These are phyloP conservation scores for Phytophthora boehmeriae DNA, from an alignment of 352 stramenopile genomes.

Conservation along the genomic window DNA sequence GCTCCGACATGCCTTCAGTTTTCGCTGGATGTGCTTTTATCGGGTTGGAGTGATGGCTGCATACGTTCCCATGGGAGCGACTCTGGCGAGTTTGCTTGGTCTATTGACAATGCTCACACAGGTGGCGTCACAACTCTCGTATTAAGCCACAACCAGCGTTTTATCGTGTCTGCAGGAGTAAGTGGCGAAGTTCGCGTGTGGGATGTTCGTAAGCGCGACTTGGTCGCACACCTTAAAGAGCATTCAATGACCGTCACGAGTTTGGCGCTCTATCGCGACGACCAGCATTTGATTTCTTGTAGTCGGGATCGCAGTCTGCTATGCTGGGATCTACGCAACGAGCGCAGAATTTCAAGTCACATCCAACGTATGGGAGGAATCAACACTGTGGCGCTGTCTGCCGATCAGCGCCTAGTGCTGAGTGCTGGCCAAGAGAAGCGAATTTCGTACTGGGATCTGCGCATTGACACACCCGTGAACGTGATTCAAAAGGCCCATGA, in stretches of 20 bases:
- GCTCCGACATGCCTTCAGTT: conserved; percentile 81
- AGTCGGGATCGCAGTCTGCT: conserved; percentile 91
- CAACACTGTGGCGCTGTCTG: conserved; percentile 89
- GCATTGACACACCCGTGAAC: conserved; percentile 83
- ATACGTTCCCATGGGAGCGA: conserved; percentile 90
- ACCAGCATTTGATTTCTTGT: conserved; percentile 90
- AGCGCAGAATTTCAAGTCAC: conserved; percentile 87
- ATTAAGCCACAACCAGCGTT: conserved; percentile 91
- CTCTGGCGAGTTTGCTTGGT: conserved; percentile 84
- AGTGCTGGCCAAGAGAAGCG: conserved; percentile 92
- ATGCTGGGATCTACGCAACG: conserved; percentile 92
- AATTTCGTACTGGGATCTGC: conserved; percentile 93
- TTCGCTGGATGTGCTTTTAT: conserved; percentile 88
- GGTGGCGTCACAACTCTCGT: conserved; percentile 89
- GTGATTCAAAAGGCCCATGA: conserved; percentile 77
- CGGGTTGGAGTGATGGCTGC: conserved; percentile 90
- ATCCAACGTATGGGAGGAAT: conserved; percentile 94
- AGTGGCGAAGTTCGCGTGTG: conserved; percentile 92
- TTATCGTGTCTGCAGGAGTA: conserved; percentile 82
- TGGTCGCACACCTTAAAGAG: conserved; percentile 93
- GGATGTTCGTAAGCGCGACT: conserved; percentile 91
- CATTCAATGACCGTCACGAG: conserved; percentile 88
- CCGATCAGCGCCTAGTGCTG: conserved; percentile 89
- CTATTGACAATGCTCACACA: conserved; percentile 90
- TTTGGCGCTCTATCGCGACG: conserved; percentile 90